Evolutionary conservation across 768 basidiomycete genomes (phyloP).

Genomic region (Hericium erinaceus): DNA sequence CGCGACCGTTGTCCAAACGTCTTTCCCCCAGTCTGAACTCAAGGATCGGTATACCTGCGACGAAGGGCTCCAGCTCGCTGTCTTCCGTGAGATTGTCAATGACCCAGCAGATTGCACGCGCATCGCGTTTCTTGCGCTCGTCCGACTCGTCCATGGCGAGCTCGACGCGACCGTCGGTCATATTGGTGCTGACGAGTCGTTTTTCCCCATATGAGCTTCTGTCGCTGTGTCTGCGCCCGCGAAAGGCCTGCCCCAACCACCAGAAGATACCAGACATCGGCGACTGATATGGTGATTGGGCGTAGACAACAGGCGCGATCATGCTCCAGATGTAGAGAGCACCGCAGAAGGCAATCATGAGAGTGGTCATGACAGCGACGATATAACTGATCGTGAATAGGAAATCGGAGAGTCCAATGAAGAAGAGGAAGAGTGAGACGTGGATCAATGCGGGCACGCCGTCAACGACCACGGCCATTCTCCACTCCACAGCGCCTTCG

Average conservation of each 20-base stretch:
- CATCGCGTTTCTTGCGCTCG: constrained; percentile 4
- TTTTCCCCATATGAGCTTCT: neutral
- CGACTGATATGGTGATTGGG: constrained; percentile 6
- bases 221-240: constrained; percentile 1
- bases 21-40: neutral
- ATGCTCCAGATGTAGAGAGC: constrained; percentile 7
- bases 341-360: constrained; percentile 6
- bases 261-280: constrained; percentile 3
- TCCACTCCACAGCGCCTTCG: constrained; percentile 31
- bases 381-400: constrained; percentile 21
- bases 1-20: constrained; percentile 2
- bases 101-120: constrained; percentile 8
- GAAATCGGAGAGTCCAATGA: constrained; percentile 38
- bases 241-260: constrained; percentile 1
- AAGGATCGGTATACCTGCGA: constrained; percentile 4
- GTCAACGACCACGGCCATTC: constrained; percentile 31
- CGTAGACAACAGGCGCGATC: neutral
- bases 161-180: constrained; percentile 8
- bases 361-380: constrained; percentile 1
- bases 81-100: constrained; percentile 2
- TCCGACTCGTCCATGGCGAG: constrained; percentile 7
- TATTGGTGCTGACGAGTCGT: constrained; percentile 2
- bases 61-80: constrained; percentile 9
- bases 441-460: constrained; percentile 39
- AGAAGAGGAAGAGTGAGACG: constrained; percentile 39